Evolutionary conservation across 331 rosid species (phyloP).

Genomic region (Ulmus americana): DNA sequence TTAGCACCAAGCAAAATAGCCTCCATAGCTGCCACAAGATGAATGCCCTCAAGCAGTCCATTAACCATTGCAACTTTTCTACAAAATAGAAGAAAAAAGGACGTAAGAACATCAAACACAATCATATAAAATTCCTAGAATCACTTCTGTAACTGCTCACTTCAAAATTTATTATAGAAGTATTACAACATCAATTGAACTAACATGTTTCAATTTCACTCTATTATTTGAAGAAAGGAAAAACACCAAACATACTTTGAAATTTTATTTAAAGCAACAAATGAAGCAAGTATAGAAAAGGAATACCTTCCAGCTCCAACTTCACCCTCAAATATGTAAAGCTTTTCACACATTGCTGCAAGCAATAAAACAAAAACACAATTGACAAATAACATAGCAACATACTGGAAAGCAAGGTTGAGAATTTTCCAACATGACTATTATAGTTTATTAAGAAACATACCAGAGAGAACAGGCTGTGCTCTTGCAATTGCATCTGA

Average conservation of each 20-base stretch:
- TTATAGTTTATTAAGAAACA: not conserved
- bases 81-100: slow-evolving; percentile 22
- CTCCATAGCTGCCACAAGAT: slow-evolving; percentile 76
- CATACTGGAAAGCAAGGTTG: slow-evolving; percentile 4
- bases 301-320: slow-evolving; percentile 81
- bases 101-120: not conserved
- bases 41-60: slow-evolving; percentile 79
- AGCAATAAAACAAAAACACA: slow-evolving; percentile 25
- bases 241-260: not conserved
- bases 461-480: slow-evolving; percentile 72
- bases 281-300: slow-evolving; percentile 13
- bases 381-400: slow-evolving; percentile 19
- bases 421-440: not conserved
- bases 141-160: not conserved
- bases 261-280: not conserved
- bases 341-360: slow-evolving; percentile 85
- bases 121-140: not conserved
- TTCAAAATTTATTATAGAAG: not conserved
- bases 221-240: not conserved
- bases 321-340: slow-evolving; percentile 73
- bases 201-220: slow-evolving; percentile 8
- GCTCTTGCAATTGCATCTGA: slow-evolving; percentile 65
- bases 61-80: slow-evolving; percentile 67
- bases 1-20: slow-evolving; percentile 77
- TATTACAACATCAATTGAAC: not conserved